phyloP scores from a whole-genome alignment of 2,329 filamentous ascomycete species.

The Thyridium curvatum region DNA sequence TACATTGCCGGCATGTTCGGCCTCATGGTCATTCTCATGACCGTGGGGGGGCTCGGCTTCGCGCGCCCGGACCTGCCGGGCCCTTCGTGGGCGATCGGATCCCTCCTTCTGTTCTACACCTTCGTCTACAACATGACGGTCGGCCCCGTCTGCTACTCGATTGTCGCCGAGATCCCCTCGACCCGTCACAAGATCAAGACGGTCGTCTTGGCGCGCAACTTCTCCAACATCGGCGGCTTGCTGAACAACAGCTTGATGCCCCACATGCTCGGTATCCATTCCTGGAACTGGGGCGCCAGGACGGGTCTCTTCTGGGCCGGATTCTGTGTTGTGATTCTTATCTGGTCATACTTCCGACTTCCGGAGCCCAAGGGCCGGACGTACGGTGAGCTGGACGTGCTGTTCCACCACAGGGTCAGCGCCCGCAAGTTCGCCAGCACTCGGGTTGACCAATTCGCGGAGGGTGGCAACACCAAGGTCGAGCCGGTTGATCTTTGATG shows the following conservation, averaged over 20 bases:
- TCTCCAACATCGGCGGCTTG: constrained; percentile 44
- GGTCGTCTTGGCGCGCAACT: constrained; percentile 33
- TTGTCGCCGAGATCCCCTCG: constrained; percentile 35
- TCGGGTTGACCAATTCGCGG: constrained; percentile 10
- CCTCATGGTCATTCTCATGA: not conserved
- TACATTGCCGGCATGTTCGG: constrained; percentile 35
- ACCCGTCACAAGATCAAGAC: constrained; percentile 38
- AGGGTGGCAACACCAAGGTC: no score
- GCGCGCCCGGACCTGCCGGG: no score
- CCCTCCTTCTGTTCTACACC: constrained; percentile 3
- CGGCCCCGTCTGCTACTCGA: constrained; percentile 19
- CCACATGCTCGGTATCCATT: constrained; percentile 38
- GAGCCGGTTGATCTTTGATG: no score
- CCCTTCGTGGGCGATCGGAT: no score
- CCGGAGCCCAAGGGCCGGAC: constrained; percentile 49
- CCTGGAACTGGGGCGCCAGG: constrained; percentile 41
- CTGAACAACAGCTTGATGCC: constrained; percentile 38
- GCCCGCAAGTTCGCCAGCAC: constrained; percentile 24
- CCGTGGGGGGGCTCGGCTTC: no score
- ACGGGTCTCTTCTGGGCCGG: constrained; percentile 39
- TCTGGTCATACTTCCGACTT: constrained; percentile 46
- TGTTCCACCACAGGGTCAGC: constrained; percentile 40
- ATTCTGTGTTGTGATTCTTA: constrained; percentile 34
- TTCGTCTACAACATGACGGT: constrained; percentile 38
- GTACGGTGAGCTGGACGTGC: constrained; percentile 47